Conservation (phyloP, 192 early-diverging fungal genomes). For the Chytriomyces sp. region DNA sequence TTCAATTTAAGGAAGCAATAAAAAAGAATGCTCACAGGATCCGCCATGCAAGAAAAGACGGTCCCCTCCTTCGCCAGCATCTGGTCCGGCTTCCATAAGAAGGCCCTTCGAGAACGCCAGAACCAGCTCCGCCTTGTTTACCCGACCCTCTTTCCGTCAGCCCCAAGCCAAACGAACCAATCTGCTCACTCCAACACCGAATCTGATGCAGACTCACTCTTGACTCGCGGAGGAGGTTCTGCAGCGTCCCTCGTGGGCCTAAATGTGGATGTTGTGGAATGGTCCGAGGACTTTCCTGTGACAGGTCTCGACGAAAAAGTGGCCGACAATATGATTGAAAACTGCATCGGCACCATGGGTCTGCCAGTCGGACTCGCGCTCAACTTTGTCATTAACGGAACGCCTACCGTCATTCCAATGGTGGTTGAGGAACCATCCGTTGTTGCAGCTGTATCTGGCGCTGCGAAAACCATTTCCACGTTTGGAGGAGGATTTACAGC, state of each 20-base stretch:
- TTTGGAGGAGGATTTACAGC: conserved; percentile 63
- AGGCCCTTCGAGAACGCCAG: conserved; percentile 71
- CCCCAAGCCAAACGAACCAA: not conserved
- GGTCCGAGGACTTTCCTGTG: conserved; percentile 58
- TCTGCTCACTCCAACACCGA: not conserved
- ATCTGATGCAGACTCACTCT: conserved; percentile 1
- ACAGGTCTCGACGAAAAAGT: conserved; percentile 66
- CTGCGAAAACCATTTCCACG: conserved; percentile 70
- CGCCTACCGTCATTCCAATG: conserved; percentile 70
- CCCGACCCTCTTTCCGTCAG: conserved; percentile 55
- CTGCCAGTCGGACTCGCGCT: conserved; percentile 74
- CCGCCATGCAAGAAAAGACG: not conserved
- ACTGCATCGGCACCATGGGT: conserved; percentile 62
- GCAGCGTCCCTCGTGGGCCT: conserved; percentile 31
- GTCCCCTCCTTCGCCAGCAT: conserved; percentile 19
- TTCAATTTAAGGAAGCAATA: not conserved
- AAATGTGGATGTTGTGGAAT: conserved; percentile 36
- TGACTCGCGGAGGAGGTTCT: not conserved
- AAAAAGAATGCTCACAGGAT: not conserved
- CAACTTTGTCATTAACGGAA: conserved; percentile 73
- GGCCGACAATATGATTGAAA: conserved; percentile 80
- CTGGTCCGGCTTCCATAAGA: conserved; percentile 82
- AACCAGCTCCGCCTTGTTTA: conserved; percentile 67
- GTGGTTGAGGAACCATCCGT: conserved; percentile 80
- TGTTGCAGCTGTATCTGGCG: conserved; percentile 78